Evolutionary conservation across 2,329 filamentous ascomycete species (phyloP), one percentile per base, ranked within the genome.

Genomic region (Penicillium oxalicum): DNA sequence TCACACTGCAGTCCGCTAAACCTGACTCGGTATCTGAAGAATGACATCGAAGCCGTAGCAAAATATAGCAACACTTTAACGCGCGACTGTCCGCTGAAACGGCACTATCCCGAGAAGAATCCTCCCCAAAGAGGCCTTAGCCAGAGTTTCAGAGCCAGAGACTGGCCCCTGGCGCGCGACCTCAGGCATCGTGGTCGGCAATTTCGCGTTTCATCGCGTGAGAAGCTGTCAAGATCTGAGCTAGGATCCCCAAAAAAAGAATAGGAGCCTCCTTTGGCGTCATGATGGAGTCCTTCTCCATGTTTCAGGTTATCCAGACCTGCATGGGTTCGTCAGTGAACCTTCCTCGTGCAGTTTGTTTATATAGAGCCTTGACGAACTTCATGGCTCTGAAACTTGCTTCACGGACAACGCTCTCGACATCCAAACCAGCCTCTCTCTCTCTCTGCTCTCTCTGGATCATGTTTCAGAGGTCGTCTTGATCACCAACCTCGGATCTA

Each of bases 1-100:
- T 53, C 53, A 38, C 45, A 47, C 12, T 61, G 57, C 54, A 58
- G 51, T 54, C 49, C 49, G 52, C 60, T 57, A 62, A 52, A 51
- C 52, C 47, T 24, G 53, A 45, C 42, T 26, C 33, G 56, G 44
- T 32, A 60, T 61, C 57, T 64, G 61, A 63, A 59, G 61, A 64
- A 57, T 41, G 40, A 36, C 32, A 40, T 44, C 48, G 52, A 51
- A 51, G 52, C 54, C 56, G 56, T 60, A 66, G 67, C 66, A 65
- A 67, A 67, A 63, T 67, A 66, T 69, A 70, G 67, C 56, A 68
- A 66, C 66, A 62, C 45, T 51, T 68, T 69, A 56, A 66, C 67
- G 66, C 67, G 66, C 66, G 67, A 68, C 61, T 62, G 57, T 60
- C 46, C 55, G 50, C 52, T 67, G 64, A 68, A 68, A 67, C 64